Percentiles rank a stretch among this genome's conserved stretches.
Conservation (phyloP, 2,329 filamentous ascomycete genomes). For the Fusarium nurragi region DNA sequence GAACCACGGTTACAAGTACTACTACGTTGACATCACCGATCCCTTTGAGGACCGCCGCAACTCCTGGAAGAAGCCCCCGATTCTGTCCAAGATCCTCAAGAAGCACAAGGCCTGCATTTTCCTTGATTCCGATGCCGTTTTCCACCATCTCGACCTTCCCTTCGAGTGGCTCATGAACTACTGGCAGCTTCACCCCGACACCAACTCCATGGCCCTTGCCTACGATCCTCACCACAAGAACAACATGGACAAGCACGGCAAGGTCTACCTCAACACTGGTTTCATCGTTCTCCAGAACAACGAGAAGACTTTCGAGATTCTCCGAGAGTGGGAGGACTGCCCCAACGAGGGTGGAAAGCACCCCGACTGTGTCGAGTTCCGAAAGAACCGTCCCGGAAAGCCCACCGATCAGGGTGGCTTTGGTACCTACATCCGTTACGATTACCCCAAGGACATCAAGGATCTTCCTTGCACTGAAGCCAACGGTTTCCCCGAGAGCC, state of each 20-base stretch:
- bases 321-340: slow-evolving; percentile 59
- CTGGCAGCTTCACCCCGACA: slow-evolving; percentile 53
- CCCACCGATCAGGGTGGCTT: slow-evolving; percentile 57
- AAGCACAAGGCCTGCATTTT: slow-evolving; percentile 56
- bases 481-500: slow-evolving; percentile 55
- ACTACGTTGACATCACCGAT: slow-evolving; percentile 53
- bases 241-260: slow-evolving; percentile 54
- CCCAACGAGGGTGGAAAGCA: slow-evolving; percentile 52
- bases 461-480: slow-evolving; percentile 55
- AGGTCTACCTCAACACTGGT: slow-evolving; percentile 60
- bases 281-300: slow-evolving; percentile 65
- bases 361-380: slow-evolving; percentile 53
- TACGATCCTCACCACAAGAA: slow-evolving; percentile 50
- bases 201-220: slow-evolving; percentile 55
- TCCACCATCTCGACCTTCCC: slow-evolving; percentile 55
- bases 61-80: slow-evolving; percentile 58
- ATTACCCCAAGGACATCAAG: slow-evolving; percentile 53
- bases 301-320: slow-evolving; percentile 57
- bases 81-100: slow-evolving; percentile 55
- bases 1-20: slow-evolving; percentile 60
- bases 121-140: slow-evolving; percentile 58
- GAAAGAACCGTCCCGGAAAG: slow-evolving; percentile 48
- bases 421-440: slow-evolving; percentile 56
- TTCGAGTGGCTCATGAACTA: slow-evolving; percentile 60
- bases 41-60: slow-evolving; percentile 53